Base-by-base conservation (phyloP, 2,329 filamentous ascomycete genomes). In the Fusarium nodosum region DNA sequence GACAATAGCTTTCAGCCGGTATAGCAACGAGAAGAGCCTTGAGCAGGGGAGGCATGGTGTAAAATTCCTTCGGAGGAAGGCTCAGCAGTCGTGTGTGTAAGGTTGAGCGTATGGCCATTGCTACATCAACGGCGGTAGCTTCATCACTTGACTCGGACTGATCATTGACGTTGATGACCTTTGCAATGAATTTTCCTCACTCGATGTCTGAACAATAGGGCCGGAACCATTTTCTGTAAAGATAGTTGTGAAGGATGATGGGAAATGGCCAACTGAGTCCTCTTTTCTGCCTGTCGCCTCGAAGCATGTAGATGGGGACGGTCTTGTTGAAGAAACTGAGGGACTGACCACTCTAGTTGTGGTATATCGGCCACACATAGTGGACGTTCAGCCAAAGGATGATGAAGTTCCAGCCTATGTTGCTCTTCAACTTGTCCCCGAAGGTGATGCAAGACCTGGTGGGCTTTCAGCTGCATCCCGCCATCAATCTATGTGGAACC, bases 31-130 rank as follows among this genome's bases (percentile, higher is more conserved):
- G 1, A 2, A 36, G 34, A 3, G 34, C 18, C 8, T 36, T 11
- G 18, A 36, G n/a, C 0, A 36, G 5, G 4, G 34, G 3, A n/a
- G 8, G 1, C 2, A 36, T 11, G 16, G 18, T n/a, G 7, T n/a
- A 36, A n/a, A n/a, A 36, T 7, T n/a, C 4, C 5, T 5, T n/a
- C 9, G 8, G 18, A 0, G 34, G 34, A 11, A 36, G 8, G 18
- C 9, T 11, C 0, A 36, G 18, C 5, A n/a, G 34, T n/a, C 18
- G 34, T 5, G 18, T 2, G 18, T 36, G 8, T n/a, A n/a, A 10
- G 10, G 18, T 6, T 5, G 18, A 36, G 9, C 18, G 34, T 10
- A 36, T n/a, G 16, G 18, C 9, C 34, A 36, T 36, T 5, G 16
- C 18, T n/a, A n/a, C 9, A 11, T 36, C 34, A 36, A 36, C 34